Base-by-base conservation (phyloP, 805 yeast species). In the Candida cerambycidarum region DNA sequence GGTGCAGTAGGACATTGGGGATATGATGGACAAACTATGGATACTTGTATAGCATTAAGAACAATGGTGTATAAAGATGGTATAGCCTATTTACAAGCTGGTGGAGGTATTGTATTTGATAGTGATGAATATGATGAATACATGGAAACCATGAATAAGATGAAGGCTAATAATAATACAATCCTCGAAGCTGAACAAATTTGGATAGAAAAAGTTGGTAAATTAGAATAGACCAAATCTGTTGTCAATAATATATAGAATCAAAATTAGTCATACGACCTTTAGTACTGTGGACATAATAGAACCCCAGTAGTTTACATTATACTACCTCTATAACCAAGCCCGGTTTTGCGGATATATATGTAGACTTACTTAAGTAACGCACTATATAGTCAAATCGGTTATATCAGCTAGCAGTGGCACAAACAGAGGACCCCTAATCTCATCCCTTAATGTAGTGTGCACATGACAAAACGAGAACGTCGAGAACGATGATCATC, bases 1-100 rank as follows among this genome's bases (percentile, higher is more conserved):
- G 99, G 99, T 48, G 99, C 99, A 2, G 98, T 93, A 14, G 99
- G 99, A 6, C 85, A 86, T 61, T 93, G 97, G 97, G 89, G 96
- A 1, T 93, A 90, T 61, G 96, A 89, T 57, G 89, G 92, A n/a
- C 80, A 79, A 54, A 78, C 89, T 21, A 92, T 93, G 98, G 95
- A 93, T 59, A 93, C 98, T 1, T 93, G 99, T 67, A 93, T 93
- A 61, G 99, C 99, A 0, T 72, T 93, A 55, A 80, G 99, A 67
- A 93, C 99, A 0, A 92, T 93, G 99, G 89, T 93, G 34, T 84
- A 79, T 59, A 93, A 93, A 60, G 88, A 92, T 53, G 92, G 90
- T 18, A 73, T 79, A 40, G 97, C 97, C 0, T 92, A 89, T 57
- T 73, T 93, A 54, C 99, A 93, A 72, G 98, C 99, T 2, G 99